A percentile compares a stretch with the other conserved stretches of the same genome.
phyloP scores from a whole-genome alignment of 129 eudicot genomes.

The Flaveria robusta region DNA sequence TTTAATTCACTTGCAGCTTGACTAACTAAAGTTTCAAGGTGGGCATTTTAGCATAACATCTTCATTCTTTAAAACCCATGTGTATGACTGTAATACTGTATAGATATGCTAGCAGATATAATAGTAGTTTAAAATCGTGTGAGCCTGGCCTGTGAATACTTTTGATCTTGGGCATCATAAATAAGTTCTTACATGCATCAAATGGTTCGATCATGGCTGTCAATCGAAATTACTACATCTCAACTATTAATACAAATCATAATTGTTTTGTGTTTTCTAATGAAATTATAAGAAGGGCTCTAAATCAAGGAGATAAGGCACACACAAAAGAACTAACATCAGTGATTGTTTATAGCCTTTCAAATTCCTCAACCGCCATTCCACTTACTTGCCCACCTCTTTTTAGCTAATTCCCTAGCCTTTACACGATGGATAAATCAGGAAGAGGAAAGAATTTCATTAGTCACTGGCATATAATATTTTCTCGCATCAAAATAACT shows the following conservation, averaged over 20 bases:
- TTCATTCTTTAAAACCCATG: background rate
- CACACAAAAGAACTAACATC: background rate
- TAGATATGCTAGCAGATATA: constrained; percentile 1
- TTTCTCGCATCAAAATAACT: background rate
- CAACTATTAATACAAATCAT: background rate
- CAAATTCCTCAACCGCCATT: background rate
- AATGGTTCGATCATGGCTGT: background rate
- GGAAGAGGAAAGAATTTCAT: background rate
- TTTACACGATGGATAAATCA: background rate
- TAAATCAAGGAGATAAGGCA: background rate
- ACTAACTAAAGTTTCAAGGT: no score
- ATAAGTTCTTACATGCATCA: constrained; percentile 3
- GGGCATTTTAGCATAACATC: background rate
- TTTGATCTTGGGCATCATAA: background rate
- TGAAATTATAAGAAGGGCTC: background rate
- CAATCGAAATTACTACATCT: background rate
- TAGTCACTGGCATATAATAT: background rate
- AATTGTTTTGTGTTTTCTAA: background rate
- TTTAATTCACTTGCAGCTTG: constrained; percentile 14
- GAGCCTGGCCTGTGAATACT: background rate
- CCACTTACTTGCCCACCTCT: background rate
- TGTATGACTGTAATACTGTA: constrained; percentile 11
- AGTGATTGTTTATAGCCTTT: background rate
- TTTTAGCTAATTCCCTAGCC: background rate
- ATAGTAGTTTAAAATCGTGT: background rate